Evolutionary conservation across 169 alveolate species (phyloP), one percentile per base, ranked within the genome.

Genomic region (Eimeria praecox): DNA sequence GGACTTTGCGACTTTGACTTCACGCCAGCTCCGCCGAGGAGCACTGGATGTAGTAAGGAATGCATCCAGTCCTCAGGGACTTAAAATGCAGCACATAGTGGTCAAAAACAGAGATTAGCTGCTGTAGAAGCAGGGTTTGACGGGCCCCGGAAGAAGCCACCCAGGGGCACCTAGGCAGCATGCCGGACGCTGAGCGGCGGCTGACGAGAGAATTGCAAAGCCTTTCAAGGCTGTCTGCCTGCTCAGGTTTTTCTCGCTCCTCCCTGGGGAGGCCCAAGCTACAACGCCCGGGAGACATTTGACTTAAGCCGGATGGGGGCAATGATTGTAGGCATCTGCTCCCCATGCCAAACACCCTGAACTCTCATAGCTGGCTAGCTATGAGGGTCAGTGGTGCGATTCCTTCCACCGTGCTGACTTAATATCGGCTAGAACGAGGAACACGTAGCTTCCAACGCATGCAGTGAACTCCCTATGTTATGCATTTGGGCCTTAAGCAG

Each of bases 221-320:
- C 27, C 10, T 0, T n/a, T 69, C 46, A 14, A 24, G 78, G 78
- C 33, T 16, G 14, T 77, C 33, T 42, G 62, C 40, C 42, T 24
- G 40, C 78, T 85, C 93, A 92, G 96, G 92, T 40, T 3, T 92
- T 92, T 40, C 73, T 92, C 38, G 75, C 96, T 30, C 96, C 96
- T 54, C 96, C 96, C 6, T 92, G 96, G 96, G 92, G 96, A 0
- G 96, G 96, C 87, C 96, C 96, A 44, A 27, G 73, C 56, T 92
- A 92, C 77, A 87, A 82, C 52, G 86, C 93, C 46, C 62, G 83
- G 88, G 82, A 87, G 49, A 88, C 82, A 46, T 92, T 92, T 59
- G 87, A 66, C 62, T 16, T 82, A 27, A 14, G 93, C 38, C n/a
- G 62, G 10, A 87, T 92, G 92, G 96, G 92, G 49, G 71, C 64